Evolutionary conservation across 768 basidiomycete species (phyloP).

Genomic region (Suillus cothurnatus): DNA sequence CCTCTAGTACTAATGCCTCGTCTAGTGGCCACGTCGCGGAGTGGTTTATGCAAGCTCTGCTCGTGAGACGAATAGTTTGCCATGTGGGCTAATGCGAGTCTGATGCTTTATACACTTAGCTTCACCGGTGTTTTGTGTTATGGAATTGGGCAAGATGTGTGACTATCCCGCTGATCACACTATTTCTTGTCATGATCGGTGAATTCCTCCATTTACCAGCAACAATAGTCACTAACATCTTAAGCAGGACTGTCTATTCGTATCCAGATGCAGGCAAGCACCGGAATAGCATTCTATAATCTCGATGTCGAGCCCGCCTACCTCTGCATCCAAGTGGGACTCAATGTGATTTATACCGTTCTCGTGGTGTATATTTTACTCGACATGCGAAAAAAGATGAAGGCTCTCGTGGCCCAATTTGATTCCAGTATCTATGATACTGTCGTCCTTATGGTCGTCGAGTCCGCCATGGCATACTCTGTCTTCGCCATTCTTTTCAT

Average conservation of each 20-base stretch:
- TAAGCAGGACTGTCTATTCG: not conserved
- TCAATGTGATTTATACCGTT: conserved; percentile 29
- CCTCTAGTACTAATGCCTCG: not conserved
- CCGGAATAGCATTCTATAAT: conserved; percentile 3
- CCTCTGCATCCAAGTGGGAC: not conserved
- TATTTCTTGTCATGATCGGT: not conserved
- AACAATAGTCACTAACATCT: not conserved
- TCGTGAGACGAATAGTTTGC: not conserved
- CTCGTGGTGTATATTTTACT: conserved; percentile 26
- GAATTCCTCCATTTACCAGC: not conserved
- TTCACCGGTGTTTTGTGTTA: not conserved
- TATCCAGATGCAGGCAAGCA: not conserved
- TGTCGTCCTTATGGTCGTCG: not conserved
- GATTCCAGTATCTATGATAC: conserved; percentile 10
- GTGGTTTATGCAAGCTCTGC: not conserved
- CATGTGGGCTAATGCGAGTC: not conserved
- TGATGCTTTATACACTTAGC: not conserved
- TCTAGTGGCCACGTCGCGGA: not conserved
- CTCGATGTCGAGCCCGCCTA: conserved; percentile 24
- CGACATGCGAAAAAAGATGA: conserved; percentile 16
- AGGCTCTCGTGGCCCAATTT: conserved; percentile 13
- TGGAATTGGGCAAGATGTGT: not conserved
- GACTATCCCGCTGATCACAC: not conserved
- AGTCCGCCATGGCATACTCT: conserved; percentile 17
- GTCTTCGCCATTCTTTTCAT: conserved; percentile 2